Evolutionary conservation across 371 early-diverging fungal genomes (phyloP).

Genomic region (Mucor piriformis): DNA sequence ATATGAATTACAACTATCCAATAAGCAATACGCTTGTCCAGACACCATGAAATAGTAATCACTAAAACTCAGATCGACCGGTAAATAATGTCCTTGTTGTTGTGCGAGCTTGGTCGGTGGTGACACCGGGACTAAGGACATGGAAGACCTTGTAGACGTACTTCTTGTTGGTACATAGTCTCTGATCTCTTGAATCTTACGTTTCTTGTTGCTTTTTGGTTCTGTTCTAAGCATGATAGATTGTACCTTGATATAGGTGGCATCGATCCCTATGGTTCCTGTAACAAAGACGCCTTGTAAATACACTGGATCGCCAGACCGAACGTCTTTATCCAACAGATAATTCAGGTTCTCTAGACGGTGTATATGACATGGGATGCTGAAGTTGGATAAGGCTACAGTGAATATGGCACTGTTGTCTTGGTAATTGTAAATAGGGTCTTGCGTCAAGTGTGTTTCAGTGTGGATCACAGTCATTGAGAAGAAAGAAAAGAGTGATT

Average conservation of each 20-base stretch:
- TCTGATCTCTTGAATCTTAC: not conserved
- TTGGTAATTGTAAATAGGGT: constrained; percentile 5
- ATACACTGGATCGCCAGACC: constrained; percentile 12
- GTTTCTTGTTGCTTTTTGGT: not conserved
- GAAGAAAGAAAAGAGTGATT: not conserved
- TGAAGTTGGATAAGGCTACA: constrained; percentile 8
- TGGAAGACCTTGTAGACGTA: too few species aligned
- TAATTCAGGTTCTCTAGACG: constrained; percentile 12
- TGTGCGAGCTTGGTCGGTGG: not conserved
- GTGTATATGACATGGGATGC: constrained; percentile 13
- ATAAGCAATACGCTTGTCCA: constrained; percentile 2
- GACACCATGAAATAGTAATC: constrained; percentile 20
- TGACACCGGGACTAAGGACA: too few species aligned
- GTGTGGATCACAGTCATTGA: constrained; percentile 26
- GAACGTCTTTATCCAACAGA: not conserved
- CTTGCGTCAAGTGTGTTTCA: constrained; percentile 20
- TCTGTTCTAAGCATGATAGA: not conserved
- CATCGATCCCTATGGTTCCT: not conserved
- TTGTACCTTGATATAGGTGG: constrained; percentile 14
- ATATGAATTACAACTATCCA: not conserved
- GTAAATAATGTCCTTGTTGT: not conserved
- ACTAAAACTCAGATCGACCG: constrained; percentile 1
- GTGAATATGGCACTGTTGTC: constrained; percentile 9
- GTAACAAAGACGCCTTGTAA: constrained; percentile 14
- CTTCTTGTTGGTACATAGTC: too few species aligned